A percentile compares a stretch with the other conserved stretches of the same genome.
Conservation (phyloP, 352 stramenopile species). For the Phytopythium ostracodes region DNA sequence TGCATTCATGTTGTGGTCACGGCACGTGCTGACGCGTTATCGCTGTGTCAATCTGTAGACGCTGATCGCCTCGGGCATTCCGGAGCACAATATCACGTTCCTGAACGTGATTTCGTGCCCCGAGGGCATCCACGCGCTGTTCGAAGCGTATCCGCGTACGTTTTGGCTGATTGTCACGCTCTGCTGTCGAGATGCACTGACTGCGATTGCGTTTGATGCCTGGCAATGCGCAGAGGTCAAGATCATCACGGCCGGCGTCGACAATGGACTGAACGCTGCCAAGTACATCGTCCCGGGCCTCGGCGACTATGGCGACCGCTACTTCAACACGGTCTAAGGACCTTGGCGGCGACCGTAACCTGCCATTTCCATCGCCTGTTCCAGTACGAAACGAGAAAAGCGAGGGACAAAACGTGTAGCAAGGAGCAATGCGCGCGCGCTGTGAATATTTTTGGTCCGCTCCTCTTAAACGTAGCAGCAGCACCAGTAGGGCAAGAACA, state of each 20-base stretch:
- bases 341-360: too few species aligned
- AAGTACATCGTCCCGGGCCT: slow-evolving; percentile 97
- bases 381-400: neutral
- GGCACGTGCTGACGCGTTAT: slow-evolving; percentile 1
- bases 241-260: slow-evolving; percentile 79
- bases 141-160: slow-evolving; percentile 63
- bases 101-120: slow-evolving; percentile 93
- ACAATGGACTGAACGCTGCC: slow-evolving; percentile 88
- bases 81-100: slow-evolving; percentile 92
- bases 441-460: slow-evolving; percentile 1
- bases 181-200: too few species aligned
- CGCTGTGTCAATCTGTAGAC: slow-evolving; percentile 30
- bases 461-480: neutral
- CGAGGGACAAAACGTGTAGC: too few species aligned
- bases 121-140: slow-evolving; percentile 85
- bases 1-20: too few species aligned
- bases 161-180: neutral
- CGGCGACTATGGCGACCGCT: slow-evolving; percentile 95
- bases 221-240: slow-evolving; percentile 41
- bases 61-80: slow-evolving; percentile 81
- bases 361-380: neutral
- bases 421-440: neutral
- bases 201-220: neutral
- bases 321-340: slow-evolving; percentile 72
- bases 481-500: too few species aligned